Evolutionary conservation across 441 rosid species (phyloP), one percentile per base, ranked within the genome.

Genomic region (Corymbia calophylla): DNA sequence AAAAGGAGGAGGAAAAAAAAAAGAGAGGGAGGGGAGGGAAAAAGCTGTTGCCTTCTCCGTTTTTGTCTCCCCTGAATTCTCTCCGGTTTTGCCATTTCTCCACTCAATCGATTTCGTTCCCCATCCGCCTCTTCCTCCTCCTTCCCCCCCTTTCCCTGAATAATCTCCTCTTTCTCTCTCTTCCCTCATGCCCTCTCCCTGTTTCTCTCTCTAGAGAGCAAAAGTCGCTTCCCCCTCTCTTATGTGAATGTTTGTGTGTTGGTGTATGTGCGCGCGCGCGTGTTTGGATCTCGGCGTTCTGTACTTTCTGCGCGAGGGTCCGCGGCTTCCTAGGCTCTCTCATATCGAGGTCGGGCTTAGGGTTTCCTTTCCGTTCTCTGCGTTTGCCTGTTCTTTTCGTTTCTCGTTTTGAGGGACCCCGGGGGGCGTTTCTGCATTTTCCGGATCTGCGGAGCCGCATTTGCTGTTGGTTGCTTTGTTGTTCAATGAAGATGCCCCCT

Each of bases 231-330:
- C 44, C 44, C 44, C 56, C 44, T 39, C 44, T 39, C 44, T 39
- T 39, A 4, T 53, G 53, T 53, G 53, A 53, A 53, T 53, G 53
- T 53, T 14, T 14, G 53, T 62, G 35, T 25, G 5, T 23, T 58
- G 70, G 70, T 29, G 70, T 14, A 53, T 53, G 60, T 53, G 60
- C 89, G 64, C 39, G 87, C 14, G 48, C 44, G 81, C 7, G 66
- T 60, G 66, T 73, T 19, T 21, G 92, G 91, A 90, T 89, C 93
- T 92, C 91, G 89, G 93, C 91, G 94, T 91, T 92, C 91, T 93
- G 91, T 91, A 93, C 91, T 88, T 93, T 92, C 90, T 93, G 94
- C 90, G 95, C 90, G 89, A 92, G 93, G 93, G 91, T 95, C 93
- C 48, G 32, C 49, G 32, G 55, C 23, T 87, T 88, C 89, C 44